Evolutionary conservation across 108 stramenopile genomes (phyloP).

Genomic region (Cyclotella sp.): DNA sequence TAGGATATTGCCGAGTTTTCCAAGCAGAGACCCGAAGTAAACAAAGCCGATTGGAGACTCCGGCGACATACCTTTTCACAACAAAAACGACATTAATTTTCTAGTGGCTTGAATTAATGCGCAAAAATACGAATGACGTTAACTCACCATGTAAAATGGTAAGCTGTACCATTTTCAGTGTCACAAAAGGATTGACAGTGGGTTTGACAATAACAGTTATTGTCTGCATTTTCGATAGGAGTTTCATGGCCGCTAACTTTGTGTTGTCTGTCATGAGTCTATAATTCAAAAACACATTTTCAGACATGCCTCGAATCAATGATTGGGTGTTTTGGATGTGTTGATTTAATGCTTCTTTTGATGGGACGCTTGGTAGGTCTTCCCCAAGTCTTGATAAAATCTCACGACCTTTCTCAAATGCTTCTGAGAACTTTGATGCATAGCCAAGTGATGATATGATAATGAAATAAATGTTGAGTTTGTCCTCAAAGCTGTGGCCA

Average conservation of each 20-base stretch:
- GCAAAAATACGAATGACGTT: background rate
- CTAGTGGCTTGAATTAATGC: background rate
- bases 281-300: constrained; percentile 18
- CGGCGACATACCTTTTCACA: constrained; percentile 15
- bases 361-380: background rate
- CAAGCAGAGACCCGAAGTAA: constrained; percentile 16
- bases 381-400: constrained; percentile 23
- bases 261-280: constrained; percentile 15
- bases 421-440: background rate
- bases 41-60: constrained; percentile 25
- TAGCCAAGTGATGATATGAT: background rate
- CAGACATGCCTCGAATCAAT: constrained; percentile 3
- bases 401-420: constrained; percentile 10
- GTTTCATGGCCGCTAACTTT: constrained; percentile 28
- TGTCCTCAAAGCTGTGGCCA: constrained; percentile 20
- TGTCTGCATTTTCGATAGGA: background rate
- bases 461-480: background rate
- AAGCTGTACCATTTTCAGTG: constrained; percentile 14
- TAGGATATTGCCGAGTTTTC: background rate
- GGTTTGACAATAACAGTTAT: background rate
- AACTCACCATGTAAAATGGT: constrained; percentile 24
- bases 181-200: background rate
- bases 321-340: background rate
- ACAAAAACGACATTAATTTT: background rate
- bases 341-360: background rate